These are phyloP conservation scores for Candida dubliniensis DNA, from an alignment of 1,139 yeast genomes.

Conservation along the genomic window DNA sequence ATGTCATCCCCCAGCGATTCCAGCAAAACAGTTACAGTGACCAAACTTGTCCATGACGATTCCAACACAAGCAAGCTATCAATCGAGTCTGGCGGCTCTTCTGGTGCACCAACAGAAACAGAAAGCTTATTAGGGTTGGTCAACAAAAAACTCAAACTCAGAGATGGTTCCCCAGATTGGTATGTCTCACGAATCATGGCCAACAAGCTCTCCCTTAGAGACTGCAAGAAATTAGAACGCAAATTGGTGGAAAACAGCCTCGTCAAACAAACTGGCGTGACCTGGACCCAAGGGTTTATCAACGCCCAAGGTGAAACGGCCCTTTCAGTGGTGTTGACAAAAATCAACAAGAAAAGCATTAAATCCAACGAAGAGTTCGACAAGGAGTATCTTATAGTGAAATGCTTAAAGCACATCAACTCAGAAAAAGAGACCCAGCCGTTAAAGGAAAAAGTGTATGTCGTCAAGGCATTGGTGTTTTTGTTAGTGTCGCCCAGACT, in stretches of 20 bases:
- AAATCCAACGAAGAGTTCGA: constrained; percentile 49
- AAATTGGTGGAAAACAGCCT: constrained; percentile 25
- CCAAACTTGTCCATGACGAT: constrained; percentile 8
- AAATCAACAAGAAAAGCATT: constrained; percentile 44
- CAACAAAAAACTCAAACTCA: constrained; percentile 22
- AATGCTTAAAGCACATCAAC: constrained; percentile 35
- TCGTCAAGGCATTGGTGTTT: constrained; percentile 36
- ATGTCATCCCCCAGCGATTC: background rate
- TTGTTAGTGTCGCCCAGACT: constrained; percentile 44
- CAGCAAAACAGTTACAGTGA: constrained; percentile 6
- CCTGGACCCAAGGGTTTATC: constrained; percentile 37
- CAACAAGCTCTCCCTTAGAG: constrained; percentile 33
- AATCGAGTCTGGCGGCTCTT: constrained; percentile 10
- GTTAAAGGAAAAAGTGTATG: constrained; percentile 28
- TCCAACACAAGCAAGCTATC: constrained; percentile 8
- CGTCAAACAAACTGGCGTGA: constrained; percentile 20
- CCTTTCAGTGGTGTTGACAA: constrained; percentile 38
- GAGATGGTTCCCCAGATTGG: constrained; percentile 48
- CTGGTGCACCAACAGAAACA: constrained; percentile 4
- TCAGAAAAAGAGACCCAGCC: constrained; percentile 12
- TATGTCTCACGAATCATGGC: constrained; percentile 39
- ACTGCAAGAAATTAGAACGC: constrained; percentile 38
- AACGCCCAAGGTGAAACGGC: constrained; percentile 49
- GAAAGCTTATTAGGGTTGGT: constrained; percentile 5
- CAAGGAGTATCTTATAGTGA: constrained; percentile 38